These are phyloP conservation scores for Aspergillus sclerotioniger DNA, from an alignment of 495 filamentous ascomycete genomes.

Conservation along the genomic window DNA sequence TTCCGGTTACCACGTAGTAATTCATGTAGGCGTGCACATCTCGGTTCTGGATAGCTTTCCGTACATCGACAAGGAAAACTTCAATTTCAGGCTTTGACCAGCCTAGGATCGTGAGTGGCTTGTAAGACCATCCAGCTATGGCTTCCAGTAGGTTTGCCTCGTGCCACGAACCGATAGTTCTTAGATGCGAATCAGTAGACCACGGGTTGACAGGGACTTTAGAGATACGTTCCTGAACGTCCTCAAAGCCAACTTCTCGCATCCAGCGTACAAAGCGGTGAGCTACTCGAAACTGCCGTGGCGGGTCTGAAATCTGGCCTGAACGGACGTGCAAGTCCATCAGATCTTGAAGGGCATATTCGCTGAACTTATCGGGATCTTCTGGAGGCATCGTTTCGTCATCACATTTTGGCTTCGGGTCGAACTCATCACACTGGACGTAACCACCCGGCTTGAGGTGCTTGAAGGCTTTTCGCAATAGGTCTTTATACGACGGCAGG, in stretches of 20 bases:
- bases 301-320: slow-evolving; percentile 45
- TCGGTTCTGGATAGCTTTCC: slow-evolving; percentile 53
- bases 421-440: slow-evolving; percentile 63
- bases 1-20: slow-evolving; percentile 52
- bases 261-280: slow-evolving; percentile 55
- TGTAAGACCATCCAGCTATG: slow-evolving; percentile 47
- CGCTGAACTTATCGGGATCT: slow-evolving; percentile 40
- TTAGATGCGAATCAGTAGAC: slow-evolving; percentile 54
- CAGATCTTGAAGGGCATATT: slow-evolving; percentile 52
- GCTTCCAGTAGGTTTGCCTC: slow-evolving; percentile 43
- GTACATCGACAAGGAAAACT: slow-evolving; percentile 58
- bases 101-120: slow-evolving; percentile 40
- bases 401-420: slow-evolving; percentile 56
- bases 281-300: slow-evolving; percentile 51
- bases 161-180: slow-evolving; percentile 45
- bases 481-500: slow-evolving; percentile 37
- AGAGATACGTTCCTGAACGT: slow-evolving; percentile 54
- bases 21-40: slow-evolving; percentile 55
- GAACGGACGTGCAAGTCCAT: slow-evolving; percentile 46
- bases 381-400: slow-evolving; percentile 56
- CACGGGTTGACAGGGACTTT: slow-evolving; percentile 61
- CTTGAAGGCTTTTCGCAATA: slow-evolving; percentile 42
- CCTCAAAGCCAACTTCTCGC: slow-evolving; percentile 60
- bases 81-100: slow-evolving; percentile 53
- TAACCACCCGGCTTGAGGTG: slow-evolving; percentile 64